phyloP scores from a whole-genome alignment of 139 green algal genomes.

The Micromonas commoda region DNA sequence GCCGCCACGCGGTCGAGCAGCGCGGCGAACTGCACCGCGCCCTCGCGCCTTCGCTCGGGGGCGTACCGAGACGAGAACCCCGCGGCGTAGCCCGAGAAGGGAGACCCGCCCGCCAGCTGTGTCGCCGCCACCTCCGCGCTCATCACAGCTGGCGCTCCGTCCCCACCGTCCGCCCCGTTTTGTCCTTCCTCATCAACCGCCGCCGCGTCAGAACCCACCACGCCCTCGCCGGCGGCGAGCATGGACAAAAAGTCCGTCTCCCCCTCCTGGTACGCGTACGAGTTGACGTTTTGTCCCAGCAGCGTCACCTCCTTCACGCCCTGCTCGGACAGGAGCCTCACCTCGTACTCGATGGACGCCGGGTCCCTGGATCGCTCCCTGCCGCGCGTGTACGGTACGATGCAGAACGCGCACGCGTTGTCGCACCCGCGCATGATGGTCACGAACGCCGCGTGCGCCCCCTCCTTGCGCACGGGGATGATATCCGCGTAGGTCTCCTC shows the following conservation, averaged over 20 bases:
- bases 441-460: slow-evolving; percentile 88
- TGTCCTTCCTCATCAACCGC: no score
- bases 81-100: slow-evolving; percentile 32
- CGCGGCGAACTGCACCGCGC: slow-evolving; percentile 62
- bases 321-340: slow-evolving; percentile 75
- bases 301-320: slow-evolving; percentile 96
- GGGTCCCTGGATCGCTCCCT: slow-evolving; percentile 80
- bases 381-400: slow-evolving; percentile 90
- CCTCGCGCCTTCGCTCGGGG: slow-evolving; percentile 47
- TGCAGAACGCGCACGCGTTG: slow-evolving; percentile 96
- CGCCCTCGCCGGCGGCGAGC: no score
- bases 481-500: slow-evolving; percentile 81
- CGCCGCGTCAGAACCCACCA: no score
- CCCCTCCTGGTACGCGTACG: slow-evolving; percentile 88
- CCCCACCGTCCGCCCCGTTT: no score
- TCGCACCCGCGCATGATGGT: slow-evolving; percentile 99
- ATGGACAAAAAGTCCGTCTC: no score
- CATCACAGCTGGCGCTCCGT: no score
- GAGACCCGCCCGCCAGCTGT: neutral
- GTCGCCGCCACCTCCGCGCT: neutral
- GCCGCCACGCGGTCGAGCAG: slow-evolving; percentile 62
- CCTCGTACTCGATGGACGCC: slow-evolving; percentile 74
- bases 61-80: slow-evolving; percentile 79
- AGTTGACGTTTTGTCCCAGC: slow-evolving; percentile 95
- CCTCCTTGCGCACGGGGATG: slow-evolving; percentile 72